Percentiles rank a stretch among this genome's conserved stretches.
Conservation (phyloP, 176 grass and related monocot species). For the Hordeum marinum region DNA sequence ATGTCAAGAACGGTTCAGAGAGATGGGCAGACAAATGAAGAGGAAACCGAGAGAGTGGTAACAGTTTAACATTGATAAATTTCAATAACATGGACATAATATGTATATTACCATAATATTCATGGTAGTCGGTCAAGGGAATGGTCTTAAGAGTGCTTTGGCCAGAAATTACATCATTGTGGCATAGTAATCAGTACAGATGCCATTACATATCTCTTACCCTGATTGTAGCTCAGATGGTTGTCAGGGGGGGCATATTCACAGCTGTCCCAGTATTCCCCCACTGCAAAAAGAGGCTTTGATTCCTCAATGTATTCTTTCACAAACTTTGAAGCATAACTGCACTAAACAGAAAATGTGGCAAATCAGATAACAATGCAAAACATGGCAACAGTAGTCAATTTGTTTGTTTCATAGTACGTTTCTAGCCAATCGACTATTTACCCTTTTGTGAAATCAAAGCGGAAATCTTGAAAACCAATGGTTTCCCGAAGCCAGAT, state of each 20-base stretch:
- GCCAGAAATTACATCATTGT: not conserved
- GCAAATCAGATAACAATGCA: not conserved
- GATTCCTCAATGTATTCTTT: constrained; percentile 92
- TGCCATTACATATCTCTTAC: constrained; percentile 34
- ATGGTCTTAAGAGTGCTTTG: not conserved
- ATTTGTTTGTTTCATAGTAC: not conserved
- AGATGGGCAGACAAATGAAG: constrained; percentile 1
- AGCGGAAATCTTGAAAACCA: constrained; percentile 95
- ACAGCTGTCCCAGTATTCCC: constrained; percentile 92
- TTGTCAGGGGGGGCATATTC: constrained; percentile 52
- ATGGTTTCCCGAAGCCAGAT: constrained; percentile 65
- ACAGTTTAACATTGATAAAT: not conserved
- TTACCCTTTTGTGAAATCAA: constrained; percentile 99
- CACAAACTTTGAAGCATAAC: constrained; percentile 76
- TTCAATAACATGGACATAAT: not conserved
- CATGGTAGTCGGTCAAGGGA: not conserved
- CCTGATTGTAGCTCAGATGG: constrained; percentile 79
- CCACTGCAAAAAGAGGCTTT: constrained; percentile 84
- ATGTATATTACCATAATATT: not conserved
- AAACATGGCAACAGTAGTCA: not conserved
- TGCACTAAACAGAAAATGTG: constrained; percentile 39
- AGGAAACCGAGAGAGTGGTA: not conserved
- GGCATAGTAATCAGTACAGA: not conserved
- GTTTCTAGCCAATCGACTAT: not conserved
- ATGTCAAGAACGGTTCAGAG: not conserved